Evolutionary conservation across 2,329 filamentous ascomycete genomes (phyloP).

Genomic region (Phaeosphaeria sp.): DNA sequence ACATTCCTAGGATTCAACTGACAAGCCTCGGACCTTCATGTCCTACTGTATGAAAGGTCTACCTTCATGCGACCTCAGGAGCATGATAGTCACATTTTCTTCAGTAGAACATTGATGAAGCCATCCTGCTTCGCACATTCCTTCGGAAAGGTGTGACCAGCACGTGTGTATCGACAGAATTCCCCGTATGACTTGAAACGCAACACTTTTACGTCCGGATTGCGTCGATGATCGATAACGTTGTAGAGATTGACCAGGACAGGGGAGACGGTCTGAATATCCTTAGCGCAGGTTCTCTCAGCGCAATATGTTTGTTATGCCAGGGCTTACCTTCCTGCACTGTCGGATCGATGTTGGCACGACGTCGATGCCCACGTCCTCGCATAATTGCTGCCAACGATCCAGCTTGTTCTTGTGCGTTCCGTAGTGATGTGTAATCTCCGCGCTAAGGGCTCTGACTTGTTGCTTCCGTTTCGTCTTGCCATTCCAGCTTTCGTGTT

Average conservation of each 20-base stretch:
- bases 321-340: conserved; percentile 31
- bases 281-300: not conserved
- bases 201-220: conserved; percentile 16
- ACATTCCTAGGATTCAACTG: not conserved
- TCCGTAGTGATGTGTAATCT: conserved; percentile 29
- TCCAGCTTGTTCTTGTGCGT: conserved; percentile 19
- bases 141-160: conserved; percentile 23
- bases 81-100: conserved; percentile 4
- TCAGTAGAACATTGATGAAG: conserved; percentile 26
- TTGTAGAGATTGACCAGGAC: conserved; percentile 28
- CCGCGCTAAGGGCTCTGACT: conserved; percentile 21
- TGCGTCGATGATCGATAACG: conserved; percentile 32
- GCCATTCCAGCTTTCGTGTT: conserved; percentile 14
- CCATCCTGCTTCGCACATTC: conserved; percentile 30
- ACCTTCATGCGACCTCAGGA: not conserved
- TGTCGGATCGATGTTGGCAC: conserved; percentile 27
- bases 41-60: not conserved
- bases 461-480: conserved; percentile 4
- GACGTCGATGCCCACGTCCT: conserved; percentile 26
- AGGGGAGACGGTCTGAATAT: not conserved
- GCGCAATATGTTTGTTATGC: not conserved
- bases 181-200: conserved; percentile 20
- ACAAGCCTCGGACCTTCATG: not conserved
- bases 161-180: conserved; percentile 21
- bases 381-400: conserved; percentile 35